Percentiles rank a stretch among this genome's conserved stretches.
Evolutionary conservation across 75 land plant genomes (phyloP).

Genomic region (Sequoia sempervirens): DNA sequence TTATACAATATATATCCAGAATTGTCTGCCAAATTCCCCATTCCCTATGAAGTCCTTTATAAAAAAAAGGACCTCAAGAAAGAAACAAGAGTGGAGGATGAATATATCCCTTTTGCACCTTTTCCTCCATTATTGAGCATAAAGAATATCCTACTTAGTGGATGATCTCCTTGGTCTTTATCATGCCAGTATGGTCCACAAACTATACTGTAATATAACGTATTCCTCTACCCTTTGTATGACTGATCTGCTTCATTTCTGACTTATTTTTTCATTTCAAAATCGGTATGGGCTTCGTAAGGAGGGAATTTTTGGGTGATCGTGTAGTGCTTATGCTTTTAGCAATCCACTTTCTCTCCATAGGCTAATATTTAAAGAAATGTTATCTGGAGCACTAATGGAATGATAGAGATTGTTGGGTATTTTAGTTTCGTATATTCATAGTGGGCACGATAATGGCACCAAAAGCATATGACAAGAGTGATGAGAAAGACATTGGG

Average conservation of each 20-base stretch:
- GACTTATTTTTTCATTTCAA: background rate
- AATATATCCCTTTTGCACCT: background rate
- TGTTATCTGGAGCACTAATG: background rate
- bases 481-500: background rate
- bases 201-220: background rate
- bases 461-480: slow-evolving; percentile 1
- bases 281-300: background rate
- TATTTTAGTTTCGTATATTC: background rate
- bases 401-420: background rate
- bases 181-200: background rate
- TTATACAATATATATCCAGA: background rate
- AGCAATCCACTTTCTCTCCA: background rate
- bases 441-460: background rate
- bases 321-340: background rate
- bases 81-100: background rate
- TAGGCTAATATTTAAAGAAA: background rate
- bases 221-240: no score
- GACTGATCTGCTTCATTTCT: background rate
- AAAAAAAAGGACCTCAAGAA: background rate
- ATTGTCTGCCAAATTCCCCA: background rate
- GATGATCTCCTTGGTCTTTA: background rate
- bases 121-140: background rate
- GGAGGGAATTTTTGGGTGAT: background rate
- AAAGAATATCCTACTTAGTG: background rate
- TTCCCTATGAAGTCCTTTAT: background rate